Base-by-base conservation (phyloP, 140 eudicot species). In the Stevia rebaudiana region DNA sequence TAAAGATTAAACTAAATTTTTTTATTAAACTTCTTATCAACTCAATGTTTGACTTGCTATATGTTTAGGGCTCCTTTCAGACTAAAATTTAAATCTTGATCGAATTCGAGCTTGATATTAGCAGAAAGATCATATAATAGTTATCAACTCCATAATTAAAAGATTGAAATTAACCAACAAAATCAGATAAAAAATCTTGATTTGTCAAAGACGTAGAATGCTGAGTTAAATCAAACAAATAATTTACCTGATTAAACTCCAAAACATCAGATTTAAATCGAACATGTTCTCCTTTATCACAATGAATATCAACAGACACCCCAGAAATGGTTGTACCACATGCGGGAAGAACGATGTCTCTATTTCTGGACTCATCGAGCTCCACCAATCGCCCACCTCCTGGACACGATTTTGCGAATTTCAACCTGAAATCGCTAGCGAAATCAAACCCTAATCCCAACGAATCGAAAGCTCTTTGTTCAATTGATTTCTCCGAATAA, bases 201-300 rank as follows among this genome's bases (percentile, higher is more conserved):
- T 37, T 13, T n/a, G n/a, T n/a, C n/a, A n/a, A n/a, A n/a, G n/a
- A n/a, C n/a, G n/a, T n/a, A n/a, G n/a, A n/a, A n/a, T n/a, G n/a
- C n/a, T n/a, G n/a, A n/a, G n/a, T n/a, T n/a, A n/a, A 3, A 37
- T 46, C 24, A 68, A 54, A 28, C 19, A 50, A 8, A 41, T 21
- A 12, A 25, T 8, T 54, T 4, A 90, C 98, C 94, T 87, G 88
- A 81, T 85, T 92, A 30, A 92, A 88, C 49, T 85, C 80, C 64
- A 92, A 86, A 63, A 92, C 94, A 81, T 92, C 98, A 9, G 98
- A 87, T 75, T 91, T 91, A 56, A 80, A 91, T 21, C 98, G 70
- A 70, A 88, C 71, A 24, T 77, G 91, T 33, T 91, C 98, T 1
- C 98, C 98, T 77, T 85, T 91, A 79, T 91, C 98, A 48, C 90